A percentile compares a stretch with the other conserved stretches of the same genome.
phyloP scores from a whole-genome alignment of 2,329 filamentous ascomycete species.

The Bipolaris gigantea region DNA sequence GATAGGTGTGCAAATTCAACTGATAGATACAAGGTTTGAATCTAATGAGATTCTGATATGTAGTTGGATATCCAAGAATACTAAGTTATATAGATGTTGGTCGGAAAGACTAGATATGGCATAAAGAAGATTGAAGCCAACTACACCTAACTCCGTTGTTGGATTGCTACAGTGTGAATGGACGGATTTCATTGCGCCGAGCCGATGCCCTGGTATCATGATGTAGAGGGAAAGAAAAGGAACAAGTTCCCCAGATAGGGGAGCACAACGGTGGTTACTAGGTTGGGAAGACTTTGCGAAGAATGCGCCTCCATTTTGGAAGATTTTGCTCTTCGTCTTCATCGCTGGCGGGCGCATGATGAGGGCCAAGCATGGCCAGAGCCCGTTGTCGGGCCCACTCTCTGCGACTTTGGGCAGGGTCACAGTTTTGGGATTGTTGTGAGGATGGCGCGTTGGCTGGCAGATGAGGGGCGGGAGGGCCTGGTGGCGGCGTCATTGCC shows the following conservation, averaged over 20 bases:
- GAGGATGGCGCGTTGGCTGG: neutral
- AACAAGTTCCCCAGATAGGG: neutral
- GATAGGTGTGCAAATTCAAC: no score
- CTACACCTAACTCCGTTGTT: no score
- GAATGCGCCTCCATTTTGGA: conserved; percentile 32
- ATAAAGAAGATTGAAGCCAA: no score
- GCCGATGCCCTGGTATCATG: neutral
- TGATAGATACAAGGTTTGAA: no score
- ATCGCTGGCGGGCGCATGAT: conserved; percentile 22
- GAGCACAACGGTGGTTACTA: conserved; percentile 16
- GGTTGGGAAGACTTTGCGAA: conserved; percentile 41
- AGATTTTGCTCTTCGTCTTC: conserved; percentile 27
- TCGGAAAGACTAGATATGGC: neutral
- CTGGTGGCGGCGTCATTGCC: conserved; percentile 13
- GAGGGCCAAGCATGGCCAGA: conserved; percentile 47
- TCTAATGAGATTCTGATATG: no score
- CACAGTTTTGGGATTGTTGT: conserved; percentile 12
- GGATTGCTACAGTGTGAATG: no score
- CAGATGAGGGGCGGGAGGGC: neutral
- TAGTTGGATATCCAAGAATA: no score
- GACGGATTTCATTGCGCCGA: neutral
- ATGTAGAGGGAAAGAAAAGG: conserved; percentile 3
- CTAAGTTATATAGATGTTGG: no score
- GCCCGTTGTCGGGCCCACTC: conserved; percentile 53
- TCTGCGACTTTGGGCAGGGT: conserved; percentile 37